Evolutionary conservation across 805 yeast genomes (phyloP), one percentile per base, ranked within the genome.

Genomic region (Clavispora asparagi): DNA sequence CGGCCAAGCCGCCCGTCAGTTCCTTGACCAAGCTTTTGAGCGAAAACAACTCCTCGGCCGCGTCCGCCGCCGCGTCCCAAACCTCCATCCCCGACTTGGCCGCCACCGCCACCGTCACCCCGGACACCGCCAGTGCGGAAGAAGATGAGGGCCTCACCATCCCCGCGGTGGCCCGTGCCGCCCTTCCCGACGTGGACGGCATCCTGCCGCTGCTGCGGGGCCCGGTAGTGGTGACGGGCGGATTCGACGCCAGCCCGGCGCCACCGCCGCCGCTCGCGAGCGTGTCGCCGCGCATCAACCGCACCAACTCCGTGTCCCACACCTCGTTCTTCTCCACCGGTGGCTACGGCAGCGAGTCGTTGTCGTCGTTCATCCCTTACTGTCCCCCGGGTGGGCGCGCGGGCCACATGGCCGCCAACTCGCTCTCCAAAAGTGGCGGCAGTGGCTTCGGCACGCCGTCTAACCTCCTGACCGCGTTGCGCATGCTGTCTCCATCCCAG

Each of bases 301-400:
- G 74, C 32, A 67, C 69, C 35, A 66, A 67, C 50, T 70, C 75
- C 10, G 59, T 67, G 27, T 60, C 70, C 8, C 75, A 71, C 52
- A 61, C 71, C 32, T 68, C 73, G 17, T 71, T 70, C 47, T 56
- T 62, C 42, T 58, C 65, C 43, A 51, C 57, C 23, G 64, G 62
- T 14, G 65, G 65, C 43, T 63, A 65, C 49, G 66, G 66, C 25
- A 55, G 61, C 35, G 76, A 72, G 48, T 67, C 71, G 48, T 68
- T 83, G 53, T 78, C 86, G 6, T 70, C 80, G 23, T 73, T 80
- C 35, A 83, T 84, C 42, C 90, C 90, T 1, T 84, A 83, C 61
- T 73, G 84, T 7, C 88, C 82, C 1, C 90, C 90, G 1, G 87
- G 87, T 23, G 84, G 86, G 8, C 74, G 65, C 40, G 41, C 42